phyloP scores from a whole-genome alignment of 2,329 filamentous ascomycete species.

The Penicillium thymicola region DNA sequence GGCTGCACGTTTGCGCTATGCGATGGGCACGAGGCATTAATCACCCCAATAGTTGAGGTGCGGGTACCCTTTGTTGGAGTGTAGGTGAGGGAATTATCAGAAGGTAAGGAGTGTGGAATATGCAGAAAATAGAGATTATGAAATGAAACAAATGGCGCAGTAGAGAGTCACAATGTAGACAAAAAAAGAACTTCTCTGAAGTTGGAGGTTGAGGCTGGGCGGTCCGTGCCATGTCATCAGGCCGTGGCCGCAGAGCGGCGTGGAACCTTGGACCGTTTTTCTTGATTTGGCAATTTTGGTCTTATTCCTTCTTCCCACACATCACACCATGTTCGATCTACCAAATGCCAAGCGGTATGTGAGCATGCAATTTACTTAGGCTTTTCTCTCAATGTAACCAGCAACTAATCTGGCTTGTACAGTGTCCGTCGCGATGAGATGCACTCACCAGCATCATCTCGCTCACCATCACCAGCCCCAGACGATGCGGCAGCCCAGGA shows the following conservation, averaged over 20 bases:
- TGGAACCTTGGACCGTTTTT: constrained; percentile 11
- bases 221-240: constrained; percentile 25
- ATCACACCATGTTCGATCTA: constrained; percentile 35
- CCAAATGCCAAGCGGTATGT: constrained; percentile 38
- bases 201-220: constrained; percentile 13
- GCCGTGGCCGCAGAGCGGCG: constrained; percentile 22
- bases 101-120: constrained; percentile 16
- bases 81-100: neutral
- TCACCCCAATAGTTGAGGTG: constrained; percentile 15
- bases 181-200: constrained; percentile 5
- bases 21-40: constrained; percentile 21
- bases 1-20: constrained; percentile 14
- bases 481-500: constrained; percentile 27
- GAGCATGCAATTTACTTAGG: rapidly evolving
- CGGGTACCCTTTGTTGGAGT: constrained; percentile 2
- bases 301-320: neutral
- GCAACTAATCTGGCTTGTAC: neutral
- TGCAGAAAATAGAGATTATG: constrained; percentile 6
- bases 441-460: constrained; percentile 29
- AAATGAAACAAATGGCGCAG: constrained; percentile 8
- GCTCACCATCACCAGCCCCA: constrained; percentile 30
- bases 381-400: neutral
- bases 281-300: neutral
- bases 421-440: constrained; percentile 40
- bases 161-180: neutral